Conservation (phyloP, 495 filamentous ascomycete species). For the Talaromyces ruber region DNA sequence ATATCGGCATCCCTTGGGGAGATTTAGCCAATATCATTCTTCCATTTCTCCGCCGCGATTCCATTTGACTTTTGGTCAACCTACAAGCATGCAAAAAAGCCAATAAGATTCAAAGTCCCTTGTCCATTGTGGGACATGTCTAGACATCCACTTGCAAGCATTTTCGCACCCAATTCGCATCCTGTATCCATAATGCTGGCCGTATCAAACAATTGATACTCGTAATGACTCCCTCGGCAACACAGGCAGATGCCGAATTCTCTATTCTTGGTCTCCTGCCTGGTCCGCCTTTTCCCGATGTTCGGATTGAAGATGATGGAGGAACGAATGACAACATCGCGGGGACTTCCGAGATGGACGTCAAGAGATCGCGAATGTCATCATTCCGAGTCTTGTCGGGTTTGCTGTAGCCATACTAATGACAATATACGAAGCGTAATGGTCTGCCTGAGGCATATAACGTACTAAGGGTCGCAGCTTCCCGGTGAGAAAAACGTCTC, state of each 20-base stretch:
- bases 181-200: background rate
- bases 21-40: background rate
- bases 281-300: conserved; percentile 20
- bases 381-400: background rate
- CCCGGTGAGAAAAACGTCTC: background rate
- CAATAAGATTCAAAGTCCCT: background rate
- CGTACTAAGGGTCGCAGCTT: background rate
- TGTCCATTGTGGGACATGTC: background rate
- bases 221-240: background rate
- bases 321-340: background rate
- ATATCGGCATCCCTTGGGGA: background rate
- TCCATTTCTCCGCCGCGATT: background rate
- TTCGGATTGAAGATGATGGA: background rate
- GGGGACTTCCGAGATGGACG: background rate
- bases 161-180: background rate
- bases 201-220: background rate
- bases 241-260: background rate
- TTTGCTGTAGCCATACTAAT: background rate
- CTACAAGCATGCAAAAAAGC: background rate
- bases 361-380: background rate
- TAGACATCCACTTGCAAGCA: background rate
- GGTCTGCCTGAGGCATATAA: background rate
- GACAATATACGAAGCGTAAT: too few relatives aligned
- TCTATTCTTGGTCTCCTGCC: background rate
- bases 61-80: background rate